Percentiles rank a stretch among this genome's conserved stretches.
phyloP scores from a whole-genome alignment of 2,329 filamentous ascomycete genomes.

The Apiospora kogelbergensis region DNA sequence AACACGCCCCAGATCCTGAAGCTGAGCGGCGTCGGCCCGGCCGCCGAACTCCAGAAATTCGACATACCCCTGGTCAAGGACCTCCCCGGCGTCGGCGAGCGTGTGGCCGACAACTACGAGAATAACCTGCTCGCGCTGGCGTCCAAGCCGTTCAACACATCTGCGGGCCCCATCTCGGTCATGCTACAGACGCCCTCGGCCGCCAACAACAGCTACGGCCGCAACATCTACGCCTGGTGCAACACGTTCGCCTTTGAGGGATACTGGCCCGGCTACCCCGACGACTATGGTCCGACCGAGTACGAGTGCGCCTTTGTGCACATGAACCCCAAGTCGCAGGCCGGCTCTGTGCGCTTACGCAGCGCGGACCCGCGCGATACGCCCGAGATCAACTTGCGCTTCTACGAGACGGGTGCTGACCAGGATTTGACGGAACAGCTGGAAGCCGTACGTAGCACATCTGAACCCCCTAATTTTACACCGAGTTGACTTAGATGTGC shows the following conservation, averaged over 20 bases:
- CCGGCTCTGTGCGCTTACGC: slow-evolving; percentile 60
- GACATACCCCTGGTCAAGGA: slow-evolving; percentile 45
- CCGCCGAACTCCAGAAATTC: slow-evolving; percentile 40
- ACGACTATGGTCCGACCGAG: slow-evolving; percentile 28
- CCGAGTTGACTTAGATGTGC: not conserved
- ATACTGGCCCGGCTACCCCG: slow-evolving; percentile 31
- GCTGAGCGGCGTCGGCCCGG: slow-evolving; percentile 49
- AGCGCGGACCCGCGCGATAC: slow-evolving; percentile 63
- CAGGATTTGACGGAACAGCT: slow-evolving; percentile 25
- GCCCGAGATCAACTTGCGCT: slow-evolving; percentile 64
- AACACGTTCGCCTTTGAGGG: slow-evolving; percentile 30
- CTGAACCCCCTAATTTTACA: not conserved
- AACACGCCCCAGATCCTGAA: slow-evolving; percentile 53
- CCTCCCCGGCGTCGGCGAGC: slow-evolving; percentile 50
- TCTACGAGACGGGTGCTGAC: slow-evolving; percentile 51
- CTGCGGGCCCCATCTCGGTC: slow-evolving; percentile 29
- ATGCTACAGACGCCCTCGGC: slow-evolving; percentile 30
- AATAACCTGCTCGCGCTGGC: slow-evolving; percentile 26
- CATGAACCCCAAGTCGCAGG: slow-evolving; percentile 50
- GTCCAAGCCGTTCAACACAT: slow-evolving; percentile 25
- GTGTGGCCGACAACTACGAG: slow-evolving; percentile 47
- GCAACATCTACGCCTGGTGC: slow-evolving; percentile 32
- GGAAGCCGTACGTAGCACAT: slow-evolving; percentile 18
- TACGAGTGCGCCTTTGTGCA: slow-evolving; percentile 41
- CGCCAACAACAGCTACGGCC: slow-evolving; percentile 19